Conservation (phyloP, 176 grass and related monocot species). For the Miscanthus lutarioriparius region DNA sequence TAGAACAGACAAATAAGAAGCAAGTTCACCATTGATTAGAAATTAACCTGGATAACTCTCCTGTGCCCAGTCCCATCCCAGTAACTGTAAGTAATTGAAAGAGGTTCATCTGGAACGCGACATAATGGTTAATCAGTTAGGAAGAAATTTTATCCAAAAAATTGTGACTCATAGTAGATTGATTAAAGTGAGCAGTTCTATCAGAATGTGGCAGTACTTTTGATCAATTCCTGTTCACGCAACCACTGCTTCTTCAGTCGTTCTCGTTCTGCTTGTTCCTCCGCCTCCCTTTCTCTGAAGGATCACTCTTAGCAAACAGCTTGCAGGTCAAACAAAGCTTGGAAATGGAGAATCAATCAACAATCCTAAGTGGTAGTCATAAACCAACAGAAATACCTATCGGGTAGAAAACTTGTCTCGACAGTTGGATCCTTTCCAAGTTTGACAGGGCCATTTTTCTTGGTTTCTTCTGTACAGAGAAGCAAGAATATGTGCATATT, state of each 20-base stretch:
- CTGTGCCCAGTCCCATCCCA: slow-evolving; percentile 99
- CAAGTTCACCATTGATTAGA: not conserved
- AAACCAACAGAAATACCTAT: slow-evolving; percentile 70
- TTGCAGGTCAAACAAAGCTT: slow-evolving; percentile 59
- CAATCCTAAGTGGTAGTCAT: slow-evolving; percentile 26
- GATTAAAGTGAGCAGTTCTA: slow-evolving; percentile 13
- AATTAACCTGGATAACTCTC: slow-evolving; percentile 75
- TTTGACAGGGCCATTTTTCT: slow-evolving; percentile 58
- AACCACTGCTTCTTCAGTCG: slow-evolving; percentile 80
- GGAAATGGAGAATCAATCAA: slow-evolving; percentile 33
- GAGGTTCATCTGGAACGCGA: slow-evolving; percentile 76
- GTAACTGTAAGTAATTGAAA: slow-evolving; percentile 96
- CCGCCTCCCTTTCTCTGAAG: slow-evolving; percentile 96
- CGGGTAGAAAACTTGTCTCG: slow-evolving; percentile 95
- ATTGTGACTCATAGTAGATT: slow-evolving; percentile 1
- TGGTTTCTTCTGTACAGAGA: slow-evolving; percentile 58
- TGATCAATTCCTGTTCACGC: slow-evolving; percentile 90
- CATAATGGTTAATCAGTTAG: slow-evolving; percentile 18
- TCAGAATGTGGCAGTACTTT: slow-evolving; percentile 63
- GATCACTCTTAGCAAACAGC: slow-evolving; percentile 89
- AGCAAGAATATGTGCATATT: slow-evolving; percentile 25
- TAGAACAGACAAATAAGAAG: slow-evolving; percentile 1
- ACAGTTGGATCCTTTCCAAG: slow-evolving; percentile 92
- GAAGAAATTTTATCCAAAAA: slow-evolving; percentile 27
- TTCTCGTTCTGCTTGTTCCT: slow-evolving; percentile 89